Evolutionary conservation across 305 asterid genomes (phyloP).

Genomic region (Fraxinus paxiana): DNA sequence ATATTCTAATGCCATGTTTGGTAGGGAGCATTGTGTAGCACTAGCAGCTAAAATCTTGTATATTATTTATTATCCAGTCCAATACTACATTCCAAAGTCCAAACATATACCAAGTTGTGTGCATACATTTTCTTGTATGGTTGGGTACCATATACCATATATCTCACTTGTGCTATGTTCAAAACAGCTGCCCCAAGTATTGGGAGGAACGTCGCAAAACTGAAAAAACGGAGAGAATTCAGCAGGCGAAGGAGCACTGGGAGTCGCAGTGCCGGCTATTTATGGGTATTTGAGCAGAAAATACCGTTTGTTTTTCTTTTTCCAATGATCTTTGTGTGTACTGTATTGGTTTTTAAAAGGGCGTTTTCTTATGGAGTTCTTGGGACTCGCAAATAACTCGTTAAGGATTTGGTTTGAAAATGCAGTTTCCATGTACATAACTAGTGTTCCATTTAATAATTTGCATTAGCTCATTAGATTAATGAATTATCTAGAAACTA

Average conservation of each 20-base stretch:
- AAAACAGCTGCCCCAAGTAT: conserved; percentile 66
- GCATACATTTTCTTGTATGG: background rate
- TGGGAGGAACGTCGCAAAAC: conserved; percentile 68
- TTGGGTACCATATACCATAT: background rate
- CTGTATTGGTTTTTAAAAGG: background rate
- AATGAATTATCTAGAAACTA: background rate
- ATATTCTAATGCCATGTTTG: background rate
- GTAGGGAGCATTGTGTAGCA: background rate
- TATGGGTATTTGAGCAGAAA: conserved; percentile 46
- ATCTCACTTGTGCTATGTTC: conserved; percentile 10
- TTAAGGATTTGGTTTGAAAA: background rate
- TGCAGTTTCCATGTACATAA: background rate
- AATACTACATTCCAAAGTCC: background rate
- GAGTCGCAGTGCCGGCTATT: conserved; percentile 71
- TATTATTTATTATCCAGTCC: background rate
- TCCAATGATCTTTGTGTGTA: background rate
- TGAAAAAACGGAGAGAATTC: conserved; percentile 67
- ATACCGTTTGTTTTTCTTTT: background rate
- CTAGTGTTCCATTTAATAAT: background rate
- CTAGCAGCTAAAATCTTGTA: background rate
- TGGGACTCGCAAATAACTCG: background rate
- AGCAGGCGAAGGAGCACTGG: conserved; percentile 86
- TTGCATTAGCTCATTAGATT: background rate
- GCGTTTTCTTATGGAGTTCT: background rate
- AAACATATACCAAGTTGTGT: background rate